Evolutionary conservation across 202 grass and related monocot genomes (phyloP).

Genomic region (Miscanthus sacchariflorus): DNA sequence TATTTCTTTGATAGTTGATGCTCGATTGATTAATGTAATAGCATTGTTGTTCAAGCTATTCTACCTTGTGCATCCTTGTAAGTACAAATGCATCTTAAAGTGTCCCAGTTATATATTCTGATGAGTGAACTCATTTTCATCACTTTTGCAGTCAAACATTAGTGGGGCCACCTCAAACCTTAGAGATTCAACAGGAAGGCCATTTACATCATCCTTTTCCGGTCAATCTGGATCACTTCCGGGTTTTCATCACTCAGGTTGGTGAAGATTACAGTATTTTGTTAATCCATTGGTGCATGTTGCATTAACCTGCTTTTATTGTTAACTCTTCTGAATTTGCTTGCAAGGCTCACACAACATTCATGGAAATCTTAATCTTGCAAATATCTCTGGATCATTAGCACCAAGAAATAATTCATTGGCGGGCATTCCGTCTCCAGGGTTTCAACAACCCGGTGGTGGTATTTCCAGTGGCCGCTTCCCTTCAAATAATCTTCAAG

Average conservation of each 20-base stretch:
- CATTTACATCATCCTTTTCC: conserved; percentile 72
- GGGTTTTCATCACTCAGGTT: conserved; percentile 83
- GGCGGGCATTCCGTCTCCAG: conserved; percentile 67
- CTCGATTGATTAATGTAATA: conserved; percentile 33
- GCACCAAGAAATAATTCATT: conserved; percentile 80
- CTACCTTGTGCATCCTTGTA: conserved; percentile 15
- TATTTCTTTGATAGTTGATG: not conserved
- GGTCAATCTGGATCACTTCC: conserved; percentile 73
- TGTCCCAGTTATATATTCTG: not conserved
- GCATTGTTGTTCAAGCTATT: conserved; percentile 12
- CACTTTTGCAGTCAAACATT: conserved; percentile 78
- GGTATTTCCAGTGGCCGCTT: conserved; percentile 81
- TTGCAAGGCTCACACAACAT: conserved; percentile 82
- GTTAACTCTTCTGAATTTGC: conserved; percentile 39
- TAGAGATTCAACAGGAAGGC: conserved; percentile 78
- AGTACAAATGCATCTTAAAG: conserved; percentile 30
- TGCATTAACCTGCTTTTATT: conserved; percentile 13
- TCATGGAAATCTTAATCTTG: conserved; percentile 85
- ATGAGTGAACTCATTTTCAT: conserved; percentile 31
- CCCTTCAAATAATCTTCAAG: conserved; percentile 85
- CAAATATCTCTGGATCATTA: conserved; percentile 83
- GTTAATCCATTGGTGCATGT: conserved; percentile 31
- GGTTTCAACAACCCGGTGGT: conserved; percentile 85
- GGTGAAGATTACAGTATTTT: conserved; percentile 41
- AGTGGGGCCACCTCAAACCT: conserved; percentile 62